A percentile compares a stretch with the other conserved stretches of the same genome.
phyloP scores from a whole-genome alignment of 75 land plant genomes.

The Pinus taeda region DNA sequence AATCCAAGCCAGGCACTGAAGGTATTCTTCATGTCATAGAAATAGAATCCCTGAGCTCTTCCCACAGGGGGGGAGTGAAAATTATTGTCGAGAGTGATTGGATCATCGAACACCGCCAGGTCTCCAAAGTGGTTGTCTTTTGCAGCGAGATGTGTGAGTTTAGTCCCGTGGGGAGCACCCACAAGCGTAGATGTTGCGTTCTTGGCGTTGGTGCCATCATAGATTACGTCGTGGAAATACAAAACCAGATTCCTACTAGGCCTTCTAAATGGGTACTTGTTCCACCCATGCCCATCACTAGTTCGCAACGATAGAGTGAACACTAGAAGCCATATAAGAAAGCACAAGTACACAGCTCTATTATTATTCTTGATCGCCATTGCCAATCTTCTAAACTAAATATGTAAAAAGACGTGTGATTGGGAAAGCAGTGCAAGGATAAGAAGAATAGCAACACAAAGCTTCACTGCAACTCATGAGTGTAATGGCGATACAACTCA shows the following conservation, averaged over 20 bases:
- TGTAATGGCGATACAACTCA: neutral
- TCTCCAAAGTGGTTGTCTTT: constrained; percentile 34
- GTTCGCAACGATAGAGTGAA: neutral
- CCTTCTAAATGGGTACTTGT: neutral
- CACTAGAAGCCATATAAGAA: neutral
- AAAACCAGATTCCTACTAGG: constrained; percentile 41
- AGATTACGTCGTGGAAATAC: constrained; percentile 56
- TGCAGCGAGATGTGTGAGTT: constrained; percentile 24
- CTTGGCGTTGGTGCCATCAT: constrained; percentile 34
- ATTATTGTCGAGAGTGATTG: constrained; percentile 47
- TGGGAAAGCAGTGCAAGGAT: too few species aligned
- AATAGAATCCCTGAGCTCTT: constrained; percentile 52
- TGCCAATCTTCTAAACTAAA: neutral
- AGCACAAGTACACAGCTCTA: neutral
- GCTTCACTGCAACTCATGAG: neutral
- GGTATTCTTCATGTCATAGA: constrained; percentile 31
- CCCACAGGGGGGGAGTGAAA: constrained; percentile 44
- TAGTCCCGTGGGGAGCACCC: constrained; percentile 29
- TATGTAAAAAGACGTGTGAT: too few species aligned
- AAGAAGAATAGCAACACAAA: neutral
- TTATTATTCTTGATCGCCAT: neutral
- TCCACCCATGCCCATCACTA: neutral
- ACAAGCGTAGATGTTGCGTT: constrained; percentile 55
- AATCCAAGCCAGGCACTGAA: constrained; percentile 53
- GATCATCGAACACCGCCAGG: constrained; percentile 56